phyloP scores from a whole-genome alignment of 305 asterid species.

The Andrographis paniculata region DNA sequence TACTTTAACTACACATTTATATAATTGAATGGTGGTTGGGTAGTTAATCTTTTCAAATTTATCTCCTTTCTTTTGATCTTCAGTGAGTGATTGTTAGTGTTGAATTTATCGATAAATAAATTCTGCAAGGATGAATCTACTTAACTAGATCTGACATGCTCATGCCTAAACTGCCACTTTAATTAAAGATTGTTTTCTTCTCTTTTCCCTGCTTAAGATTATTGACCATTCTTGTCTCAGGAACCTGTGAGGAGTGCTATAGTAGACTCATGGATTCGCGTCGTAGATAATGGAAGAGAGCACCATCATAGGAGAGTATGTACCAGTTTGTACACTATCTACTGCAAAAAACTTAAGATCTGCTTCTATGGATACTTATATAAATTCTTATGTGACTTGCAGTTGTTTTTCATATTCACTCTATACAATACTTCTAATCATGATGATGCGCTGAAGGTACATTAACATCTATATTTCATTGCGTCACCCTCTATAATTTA shows the following conservation, averaged over 20 bases:
- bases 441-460: slow-evolving; percentile 76
- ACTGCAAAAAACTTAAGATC: not conserved
- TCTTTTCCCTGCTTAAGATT: slow-evolving; percentile 1
- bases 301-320: slow-evolving; percentile 65
- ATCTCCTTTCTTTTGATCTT: no score
- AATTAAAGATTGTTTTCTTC: slow-evolving; percentile 2
- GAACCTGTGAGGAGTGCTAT: slow-evolving; percentile 82
- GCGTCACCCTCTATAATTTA: no score
- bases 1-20: no score
- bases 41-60: no score
- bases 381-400: slow-evolving; percentile 21
- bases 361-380: slow-evolving; percentile 7
- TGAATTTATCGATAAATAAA: no score
- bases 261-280: slow-evolving; percentile 83
- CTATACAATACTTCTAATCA: slow-evolving; percentile 71
- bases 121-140: no score
- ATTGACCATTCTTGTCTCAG: slow-evolving; percentile 28
- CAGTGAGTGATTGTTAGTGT: no score
- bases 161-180: no score
- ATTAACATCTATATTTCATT: slow-evolving; percentile 4
- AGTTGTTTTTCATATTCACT: slow-evolving; percentile 63
- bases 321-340: slow-evolving; percentile 11
- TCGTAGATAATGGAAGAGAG: slow-evolving; percentile 81
- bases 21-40: no score
- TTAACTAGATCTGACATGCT: no score